Base-by-base conservation (phyloP, 768 basidiomycete genomes). In the Auricularia heimuer region DNA sequence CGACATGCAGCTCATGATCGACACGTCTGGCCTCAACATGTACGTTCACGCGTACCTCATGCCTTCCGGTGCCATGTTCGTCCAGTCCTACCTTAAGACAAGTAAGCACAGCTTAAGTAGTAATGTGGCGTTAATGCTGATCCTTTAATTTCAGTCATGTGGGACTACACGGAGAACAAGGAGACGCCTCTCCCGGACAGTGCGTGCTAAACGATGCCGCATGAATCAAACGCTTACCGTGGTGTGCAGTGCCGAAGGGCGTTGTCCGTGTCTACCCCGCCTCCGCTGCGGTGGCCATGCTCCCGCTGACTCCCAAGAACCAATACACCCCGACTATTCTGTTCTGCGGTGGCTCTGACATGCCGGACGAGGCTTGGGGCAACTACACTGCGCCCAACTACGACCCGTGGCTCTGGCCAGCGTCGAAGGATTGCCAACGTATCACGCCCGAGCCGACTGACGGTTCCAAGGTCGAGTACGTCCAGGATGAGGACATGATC, bases 301-400 rank as follows among this genome's bases (percentile, higher is more conserved):
- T 98, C 0, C 95, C 95, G 6, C 81, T 98, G 18, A 95, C 91
- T 1, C 89, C 90, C 3, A 88, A 81, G 33, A 97, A 96, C 77
- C 88, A 91, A 72, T 98, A 91, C 73, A 84, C 81, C 0, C 91
- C 89, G 0, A 92, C 92, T 0, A 73, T 97, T 54, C 70, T 98
- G 54, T 95, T 98, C 76, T 98, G 95, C 68, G 95, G 95, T 62
- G 96, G 96, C 34, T 83, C 85, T 8, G 81, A 89, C 73, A 88
- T 96, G 83, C 78, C 86, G 2, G 86, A 85, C 16, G 78, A 80
- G 7, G 78, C 78, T 56, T 96, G 86, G 78, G 92, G 92, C 61
- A 83, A 92, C 74, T 94, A 92, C 71, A 79, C 85, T 2, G 83
- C 76, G 73, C 89, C 92, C 4, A 81, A 78, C 67, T 84, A 85